These are phyloP conservation scores for Medakamo hakoo DNA, from an alignment of 139 green algal genomes.

Conservation along the genomic window DNA sequence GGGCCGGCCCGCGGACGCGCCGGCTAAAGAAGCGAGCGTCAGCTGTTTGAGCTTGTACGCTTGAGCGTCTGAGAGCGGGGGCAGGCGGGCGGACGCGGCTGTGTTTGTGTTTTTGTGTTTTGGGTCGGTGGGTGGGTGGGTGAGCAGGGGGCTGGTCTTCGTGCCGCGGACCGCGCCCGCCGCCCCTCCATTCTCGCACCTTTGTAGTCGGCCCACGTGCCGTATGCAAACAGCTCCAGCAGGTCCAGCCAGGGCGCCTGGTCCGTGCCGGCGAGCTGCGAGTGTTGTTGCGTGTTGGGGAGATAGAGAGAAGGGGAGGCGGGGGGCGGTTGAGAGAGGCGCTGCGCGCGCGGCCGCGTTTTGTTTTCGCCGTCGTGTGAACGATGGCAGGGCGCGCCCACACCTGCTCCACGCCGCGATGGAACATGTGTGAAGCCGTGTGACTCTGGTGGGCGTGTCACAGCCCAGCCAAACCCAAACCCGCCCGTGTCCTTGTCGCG, in stretches of 20 bases:
- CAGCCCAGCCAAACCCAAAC: background rate
- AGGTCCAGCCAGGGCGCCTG: conserved; percentile 16
- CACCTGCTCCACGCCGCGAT: no score
- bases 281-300: background rate
- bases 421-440: no score
- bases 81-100: conserved; percentile 5
- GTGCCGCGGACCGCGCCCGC: background rate
- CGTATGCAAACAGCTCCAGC: conserved; percentile 68
- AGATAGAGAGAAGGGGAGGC: background rate
- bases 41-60: conserved; percentile 71
- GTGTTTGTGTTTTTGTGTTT: background rate
- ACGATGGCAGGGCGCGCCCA: no score
- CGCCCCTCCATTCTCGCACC: conserved; percentile 17
- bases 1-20: conserved; percentile 8
- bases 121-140: background rate
- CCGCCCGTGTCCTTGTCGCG: background rate
- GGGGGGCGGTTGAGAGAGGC: no score
- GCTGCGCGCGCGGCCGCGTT: no score
- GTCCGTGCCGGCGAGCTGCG: conserved; percentile 30
- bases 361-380: no score
- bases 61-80: conserved; percentile 30
- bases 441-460: no score
- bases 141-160: background rate
- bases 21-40: conserved; percentile 48
- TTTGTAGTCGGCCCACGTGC: conserved; percentile 61